Evolutionary conservation across 768 basidiomycete species (phyloP).

Genomic region (Phaffia australis): DNA sequence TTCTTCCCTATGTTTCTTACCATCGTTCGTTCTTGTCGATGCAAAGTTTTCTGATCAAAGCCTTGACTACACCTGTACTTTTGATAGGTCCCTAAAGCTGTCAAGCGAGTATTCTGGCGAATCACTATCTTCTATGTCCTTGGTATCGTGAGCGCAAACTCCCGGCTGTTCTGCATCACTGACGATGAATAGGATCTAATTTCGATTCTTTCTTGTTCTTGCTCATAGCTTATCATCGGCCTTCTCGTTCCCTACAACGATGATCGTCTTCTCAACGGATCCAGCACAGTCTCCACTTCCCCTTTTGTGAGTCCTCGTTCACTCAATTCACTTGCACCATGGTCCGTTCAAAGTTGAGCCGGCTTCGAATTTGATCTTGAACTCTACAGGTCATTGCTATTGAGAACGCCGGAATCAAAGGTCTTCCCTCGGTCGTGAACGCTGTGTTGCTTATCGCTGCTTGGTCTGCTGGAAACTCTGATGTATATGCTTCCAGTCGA

Average conservation of each 20-base stretch:
- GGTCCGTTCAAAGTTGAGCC: background rate
- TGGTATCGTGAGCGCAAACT: background rate
- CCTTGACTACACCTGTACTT: background rate
- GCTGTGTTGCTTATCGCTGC: slow-evolving; percentile 37
- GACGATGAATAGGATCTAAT: background rate
- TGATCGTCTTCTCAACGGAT: slow-evolving; percentile 25
- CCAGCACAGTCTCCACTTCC: slow-evolving; percentile 31
- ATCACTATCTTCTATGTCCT: slow-evolving; percentile 25
- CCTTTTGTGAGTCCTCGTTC: slow-evolving; percentile 32
- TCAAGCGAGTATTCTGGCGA: slow-evolving; percentile 26
- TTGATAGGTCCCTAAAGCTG: slow-evolving; percentile 10
- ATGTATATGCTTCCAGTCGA: slow-evolving; percentile 33
- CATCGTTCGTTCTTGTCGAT: background rate
- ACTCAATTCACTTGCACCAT: background rate
- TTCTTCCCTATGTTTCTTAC: no score
- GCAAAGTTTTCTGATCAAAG: background rate
- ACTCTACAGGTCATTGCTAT: slow-evolving; percentile 32
- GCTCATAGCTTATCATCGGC: slow-evolving; percentile 30
- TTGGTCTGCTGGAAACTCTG: slow-evolving; percentile 39
- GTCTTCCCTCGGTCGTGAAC: slow-evolving; percentile 37
- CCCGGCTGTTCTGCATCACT: background rate
- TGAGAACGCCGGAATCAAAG: slow-evolving; percentile 35
- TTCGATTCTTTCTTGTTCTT: background rate
- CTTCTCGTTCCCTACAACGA: slow-evolving; percentile 33
- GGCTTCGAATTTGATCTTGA: no score